Conservation (phyloP, 2,329 filamentous ascomycete species). For the Acephala macrosclerotiorum region DNA sequence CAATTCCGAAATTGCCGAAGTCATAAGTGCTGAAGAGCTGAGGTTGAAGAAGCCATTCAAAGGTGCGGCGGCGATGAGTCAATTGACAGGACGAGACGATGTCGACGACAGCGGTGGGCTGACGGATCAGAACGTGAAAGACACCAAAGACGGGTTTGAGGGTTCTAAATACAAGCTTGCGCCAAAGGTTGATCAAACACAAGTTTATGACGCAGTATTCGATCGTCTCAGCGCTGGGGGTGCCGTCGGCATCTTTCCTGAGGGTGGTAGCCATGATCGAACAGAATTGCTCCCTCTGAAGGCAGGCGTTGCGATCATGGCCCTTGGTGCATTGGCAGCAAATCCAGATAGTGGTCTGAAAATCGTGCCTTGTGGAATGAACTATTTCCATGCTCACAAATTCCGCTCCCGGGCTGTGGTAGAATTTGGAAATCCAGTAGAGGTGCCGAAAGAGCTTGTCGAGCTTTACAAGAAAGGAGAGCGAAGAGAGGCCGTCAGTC, state of each 20-base stretch:
- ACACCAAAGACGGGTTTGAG: conserved; percentile 63
- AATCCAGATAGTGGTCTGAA: conserved; percentile 84
- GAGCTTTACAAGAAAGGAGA: conserved; percentile 85
- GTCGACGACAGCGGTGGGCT: conserved; percentile 72
- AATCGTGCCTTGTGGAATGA: conserved; percentile 98
- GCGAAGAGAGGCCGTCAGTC: conserved; percentile 84
- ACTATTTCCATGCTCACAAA: conserved; percentile 99
- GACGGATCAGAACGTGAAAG: conserved; percentile 60
- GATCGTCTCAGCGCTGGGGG: conserved; percentile 81
- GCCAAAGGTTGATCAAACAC: conserved; percentile 91
- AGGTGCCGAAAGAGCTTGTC: conserved; percentile 83
- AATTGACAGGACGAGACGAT: conserved; percentile 83
- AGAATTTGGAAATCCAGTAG: conserved; percentile 90
- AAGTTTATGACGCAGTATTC: conserved; percentile 94
- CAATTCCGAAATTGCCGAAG: conserved; percentile 84
- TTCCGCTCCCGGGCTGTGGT: conserved; percentile 95
- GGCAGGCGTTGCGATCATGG: conserved; percentile 98
- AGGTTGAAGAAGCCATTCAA: conserved; percentile 89
- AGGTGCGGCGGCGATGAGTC: conserved; percentile 74
- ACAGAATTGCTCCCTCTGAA: conserved; percentile 92
- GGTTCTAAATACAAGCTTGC: conserved; percentile 88
- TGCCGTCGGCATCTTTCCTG: conserved; percentile 95
- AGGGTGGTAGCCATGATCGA: conserved; percentile 94
- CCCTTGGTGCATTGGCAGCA: conserved; percentile 84
- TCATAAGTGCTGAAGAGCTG: conserved; percentile 81